Base-by-base conservation (phyloP, 1,284 basidiomycete species). In the Inonotus hispidus region DNA sequence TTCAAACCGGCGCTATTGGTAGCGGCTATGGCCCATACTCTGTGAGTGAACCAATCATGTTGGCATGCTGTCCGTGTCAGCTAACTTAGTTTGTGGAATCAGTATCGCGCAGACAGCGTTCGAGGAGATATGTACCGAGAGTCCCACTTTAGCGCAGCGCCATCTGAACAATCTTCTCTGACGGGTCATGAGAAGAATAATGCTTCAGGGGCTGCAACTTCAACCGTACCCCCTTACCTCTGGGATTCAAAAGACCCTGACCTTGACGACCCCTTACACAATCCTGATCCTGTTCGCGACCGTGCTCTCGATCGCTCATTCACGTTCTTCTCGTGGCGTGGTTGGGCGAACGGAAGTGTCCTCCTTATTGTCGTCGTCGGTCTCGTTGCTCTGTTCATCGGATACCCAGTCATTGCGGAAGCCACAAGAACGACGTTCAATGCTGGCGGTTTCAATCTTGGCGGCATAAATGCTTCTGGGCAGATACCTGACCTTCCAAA, bases 1-100 rank as follows among this genome's bases (percentile, higher is more conserved):
- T 92, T 13, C 87, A 87, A 3, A 85, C 79, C 27, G 90, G 89
- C 19, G 77, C 77, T 43, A 88, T 92, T 69, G 89, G 89, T 10
- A 79, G 80, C 49, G 82, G 81, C 21, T 91, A 89, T 76, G 90
- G 90, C 16, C 90, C 89, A 39, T 92, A 92, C 73, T 85, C 89
- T 19, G 90, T 92, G 65, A 60, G 88, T 77, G 54, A 11, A 58
- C 63, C 60, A 32, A 38, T 16, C 53, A 60, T 65, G 55, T 45
- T 47, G 29, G n/a, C 46, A 46, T 23, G 13, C 35, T 58, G 56
- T 23, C 38, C 60, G 58, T 0, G 47, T 47, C 53, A 61, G 35
- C 21, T 41, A 37, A 50, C 23, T 49, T 13, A 3, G 11, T 14
- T 6, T 45, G 32, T 27, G 45, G 13, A 19, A 16, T 56, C 66